Evolutionary conservation across 768 basidiomycete genomes (phyloP).

Genomic region (Mycena haematopus): DNA sequence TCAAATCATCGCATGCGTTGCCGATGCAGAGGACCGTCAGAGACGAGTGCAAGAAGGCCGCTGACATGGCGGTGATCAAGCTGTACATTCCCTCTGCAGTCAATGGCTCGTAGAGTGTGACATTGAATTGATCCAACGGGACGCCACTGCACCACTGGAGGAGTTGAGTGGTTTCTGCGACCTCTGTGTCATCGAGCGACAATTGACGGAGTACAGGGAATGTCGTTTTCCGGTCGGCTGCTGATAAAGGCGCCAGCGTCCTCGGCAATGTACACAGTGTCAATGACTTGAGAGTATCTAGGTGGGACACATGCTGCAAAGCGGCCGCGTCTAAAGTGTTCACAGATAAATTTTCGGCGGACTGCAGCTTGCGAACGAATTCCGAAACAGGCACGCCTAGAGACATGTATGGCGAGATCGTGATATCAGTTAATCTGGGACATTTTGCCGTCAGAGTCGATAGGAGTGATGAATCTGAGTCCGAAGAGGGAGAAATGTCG

Average conservation of each 20-base stretch:
- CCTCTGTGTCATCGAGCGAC: background rate
- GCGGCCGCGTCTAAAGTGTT: background rate
- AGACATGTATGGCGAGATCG: background rate
- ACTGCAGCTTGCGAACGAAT: background rate
- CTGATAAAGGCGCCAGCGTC: background rate
- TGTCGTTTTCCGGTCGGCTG: background rate
- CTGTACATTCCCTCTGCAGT: conserved; percentile 5
- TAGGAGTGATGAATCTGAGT: background rate
- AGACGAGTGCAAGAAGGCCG: background rate
- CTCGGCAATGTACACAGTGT: background rate
- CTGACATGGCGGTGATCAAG: conserved; percentile 9
- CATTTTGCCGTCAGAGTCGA: background rate
- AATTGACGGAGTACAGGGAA: conserved; percentile 15
- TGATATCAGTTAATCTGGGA: background rate
- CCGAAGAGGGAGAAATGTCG: background rate
- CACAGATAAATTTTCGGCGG: background rate
- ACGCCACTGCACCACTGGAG: conserved; percentile 12
- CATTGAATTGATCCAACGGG: conserved; percentile 6
- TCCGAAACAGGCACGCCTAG: background rate
- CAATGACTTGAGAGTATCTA: background rate
- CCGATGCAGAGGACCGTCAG: background rate
- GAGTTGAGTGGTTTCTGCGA: conserved; percentile 10
- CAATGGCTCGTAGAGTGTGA: conserved; percentile 1
- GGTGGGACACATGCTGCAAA: background rate
- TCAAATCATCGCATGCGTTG: background rate